Base-by-base conservation (phyloP, 2,329 filamentous ascomycete species). In the Pleoardoris graminearum region DNA sequence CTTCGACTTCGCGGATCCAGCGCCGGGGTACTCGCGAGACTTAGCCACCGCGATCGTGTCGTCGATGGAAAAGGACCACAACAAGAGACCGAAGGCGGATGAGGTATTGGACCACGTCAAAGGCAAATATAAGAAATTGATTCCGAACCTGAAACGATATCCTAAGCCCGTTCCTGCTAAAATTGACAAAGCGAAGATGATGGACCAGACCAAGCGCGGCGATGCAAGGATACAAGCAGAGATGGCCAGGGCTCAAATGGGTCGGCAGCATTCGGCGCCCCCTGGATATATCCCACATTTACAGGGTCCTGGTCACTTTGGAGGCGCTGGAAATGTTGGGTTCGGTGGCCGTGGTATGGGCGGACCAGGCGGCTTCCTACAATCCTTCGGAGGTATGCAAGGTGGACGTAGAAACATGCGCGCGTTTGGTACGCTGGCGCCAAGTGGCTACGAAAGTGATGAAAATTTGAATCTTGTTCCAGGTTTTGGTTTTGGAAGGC, bases 1-100 rank as follows among this genome's bases (percentile, higher is more conserved):
- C 3, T 39, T 48, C 23, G 30, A 50, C 25, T 19, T 25, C 7
- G n/a, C 12, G 23, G 14, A 38, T 6, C 52, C 52, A 11, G 52
- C 52, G 4, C 52, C 52, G n/a, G 48, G 48, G 19, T 51, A 54
- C 16, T 48, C 52, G 21, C 4, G 21, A 14, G 21, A 39, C 2
- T 32, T 54, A 4, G 50, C 50, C 16, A 29, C 44, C 37, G 33
- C 48, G 27, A 54, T 54, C 12, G 25, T 12, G 19, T 30, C n/a
- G 23, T 48, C 42, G n/a, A 42, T 50, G 47, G 42, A 33, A 4
- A 7, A 12, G 11, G 39, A 50, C 25, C 35, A 21, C 4, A 29
- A 14, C 14, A 39, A 25, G 12, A 38, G 51, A 17, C 51, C 51
- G 3, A 54, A 46, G n/a, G 19, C 51, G 10, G 41, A 39, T 6